Evolutionary conservation across 2,329 filamentous ascomycete genomes (phyloP), one percentile per base, ranked within the genome.

Genomic region (Paraconiothyrium sp.): DNA sequence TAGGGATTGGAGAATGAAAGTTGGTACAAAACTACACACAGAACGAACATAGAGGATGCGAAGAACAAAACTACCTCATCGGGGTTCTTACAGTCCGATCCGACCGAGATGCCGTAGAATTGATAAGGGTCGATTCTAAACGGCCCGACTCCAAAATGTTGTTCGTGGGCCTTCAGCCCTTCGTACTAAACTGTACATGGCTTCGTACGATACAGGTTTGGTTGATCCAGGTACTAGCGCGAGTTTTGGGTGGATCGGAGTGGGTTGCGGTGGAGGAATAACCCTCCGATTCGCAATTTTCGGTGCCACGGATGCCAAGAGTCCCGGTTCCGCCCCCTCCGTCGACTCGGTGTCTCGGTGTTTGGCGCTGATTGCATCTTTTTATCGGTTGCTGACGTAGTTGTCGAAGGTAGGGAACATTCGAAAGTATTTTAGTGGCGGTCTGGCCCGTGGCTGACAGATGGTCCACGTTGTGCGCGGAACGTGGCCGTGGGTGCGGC

Each of bases 231-330:
- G 4, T 16, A 30, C 37, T 56, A 56, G 54, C 43, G n/a, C 52
- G 34, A 13, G 27, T 16, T 44, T 9, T 34, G 39, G 3, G 41
- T 47, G 14, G 41, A n/a, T 20, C 27, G 14, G 7, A 24, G 20
- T 32, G 41, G 30, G 8, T 35, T 16, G 1, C 13, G 6, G 14
- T 51, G 54, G 43, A 39, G 54, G 27, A 37, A 37, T n/a, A 43
- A 44, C 30, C 41, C 54, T 24, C 41, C 54, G 43, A 35, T 7
- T 22, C 32, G 32, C n/a, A 14, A 7, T 41, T 22, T 30, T 35
- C 52, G 52, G 52, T 35, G 49, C 41, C 14, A 39, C 54, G 54
- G 54, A 27, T 37, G 30, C 54, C 54, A 47, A 46, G 54, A 20
- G n/a, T 32, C 20, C 52, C 52, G 52, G 20, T 44, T 27, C 52